Conservation (phyloP, 2,329 filamentous ascomycete genomes). For the Hymenoscyphus linearis region DNA sequence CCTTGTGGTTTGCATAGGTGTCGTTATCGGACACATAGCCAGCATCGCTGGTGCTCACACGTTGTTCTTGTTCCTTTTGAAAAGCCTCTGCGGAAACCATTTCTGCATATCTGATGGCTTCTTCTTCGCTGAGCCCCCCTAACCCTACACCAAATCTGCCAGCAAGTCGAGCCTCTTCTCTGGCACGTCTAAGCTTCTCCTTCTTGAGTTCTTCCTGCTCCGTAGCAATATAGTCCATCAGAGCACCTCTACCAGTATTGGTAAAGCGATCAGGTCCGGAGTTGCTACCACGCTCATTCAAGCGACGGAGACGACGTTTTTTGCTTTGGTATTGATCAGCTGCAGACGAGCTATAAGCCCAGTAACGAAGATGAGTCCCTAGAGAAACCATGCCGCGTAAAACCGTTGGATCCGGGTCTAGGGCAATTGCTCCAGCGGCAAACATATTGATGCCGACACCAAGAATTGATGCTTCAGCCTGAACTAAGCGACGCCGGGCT, state of each 20-base stretch:
- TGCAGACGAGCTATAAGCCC: slow-evolving; percentile 82
- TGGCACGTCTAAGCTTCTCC: slow-evolving; percentile 61
- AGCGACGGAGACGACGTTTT: slow-evolving; percentile 73
- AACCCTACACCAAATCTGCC: slow-evolving; percentile 82
- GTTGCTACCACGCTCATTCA: slow-evolving; percentile 54
- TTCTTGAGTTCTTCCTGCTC: slow-evolving; percentile 75
- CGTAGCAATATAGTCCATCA: slow-evolving; percentile 80
- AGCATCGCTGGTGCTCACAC: slow-evolving; percentile 39
- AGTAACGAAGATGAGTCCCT: slow-evolving; percentile 83
- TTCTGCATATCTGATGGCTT: slow-evolving; percentile 58
- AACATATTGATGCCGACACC: slow-evolving; percentile 71
- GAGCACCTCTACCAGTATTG: slow-evolving; percentile 59
- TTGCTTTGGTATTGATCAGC: slow-evolving; percentile 68
- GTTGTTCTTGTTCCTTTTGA: slow-evolving; percentile 50
- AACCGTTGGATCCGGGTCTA: slow-evolving; percentile 82
- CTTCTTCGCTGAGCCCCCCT: slow-evolving; percentile 59
- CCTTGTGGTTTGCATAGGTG: slow-evolving; percentile 29
- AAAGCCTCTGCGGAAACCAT: slow-evolving; percentile 61
- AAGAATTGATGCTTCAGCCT: slow-evolving; percentile 61
- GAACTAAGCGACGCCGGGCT: slow-evolving; percentile 68
- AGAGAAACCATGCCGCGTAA: slow-evolving; percentile 83
- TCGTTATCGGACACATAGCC: slow-evolving; percentile 46
- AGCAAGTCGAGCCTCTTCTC: slow-evolving; percentile 65
- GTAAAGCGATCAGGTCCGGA: slow-evolving; percentile 50
- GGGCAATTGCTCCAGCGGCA: slow-evolving; percentile 74